Percentiles rank a stretch among this genome's conserved stretches.
These are phyloP conservation scores for Claviceps paspali DNA, from an alignment of 2,329 filamentous ascomycete genomes.

Conservation along the genomic window DNA sequence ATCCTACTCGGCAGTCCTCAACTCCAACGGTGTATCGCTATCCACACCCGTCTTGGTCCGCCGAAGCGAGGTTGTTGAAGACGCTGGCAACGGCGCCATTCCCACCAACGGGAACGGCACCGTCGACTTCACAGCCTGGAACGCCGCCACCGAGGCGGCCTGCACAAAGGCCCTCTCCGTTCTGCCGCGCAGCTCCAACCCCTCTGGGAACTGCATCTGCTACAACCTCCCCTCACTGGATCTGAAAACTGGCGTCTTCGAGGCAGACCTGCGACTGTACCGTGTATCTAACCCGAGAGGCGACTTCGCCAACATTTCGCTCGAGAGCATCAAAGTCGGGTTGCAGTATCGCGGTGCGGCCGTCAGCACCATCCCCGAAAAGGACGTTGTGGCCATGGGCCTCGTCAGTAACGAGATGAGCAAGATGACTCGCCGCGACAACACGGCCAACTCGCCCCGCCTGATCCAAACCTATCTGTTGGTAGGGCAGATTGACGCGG, in stretches of 20 bases:
- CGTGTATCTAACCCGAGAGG: conserved; percentile 46
- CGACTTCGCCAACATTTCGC: conserved; percentile 34
- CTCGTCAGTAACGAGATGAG: conserved; percentile 7
- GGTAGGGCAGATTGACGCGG: conserved; percentile 49
- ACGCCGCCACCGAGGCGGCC: conserved; percentile 36
- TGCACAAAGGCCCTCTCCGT: conserved; percentile 41
- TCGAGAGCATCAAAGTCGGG: conserved; percentile 37
- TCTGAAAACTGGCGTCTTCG: conserved; percentile 51
- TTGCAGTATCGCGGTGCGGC: conserved; percentile 38
- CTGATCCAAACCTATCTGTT: conserved; percentile 52
- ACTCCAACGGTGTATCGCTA: neutral
- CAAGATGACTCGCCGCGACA: conserved; percentile 5
- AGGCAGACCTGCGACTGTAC: conserved; percentile 63
- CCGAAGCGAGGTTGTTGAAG: conserved; percentile 5
- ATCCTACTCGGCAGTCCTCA: conserved; percentile 2
- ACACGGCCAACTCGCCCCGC: conserved; percentile 18
- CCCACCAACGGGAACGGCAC: conserved; percentile 25
- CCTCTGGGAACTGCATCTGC: conserved; percentile 64
- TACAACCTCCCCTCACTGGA: conserved; percentile 67
- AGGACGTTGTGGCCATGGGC: conserved; percentile 13
- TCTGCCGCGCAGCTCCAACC: conserved; percentile 48
- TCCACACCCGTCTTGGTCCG: neutral
- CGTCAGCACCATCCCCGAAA: conserved; percentile 14
- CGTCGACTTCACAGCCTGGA: conserved; percentile 42
- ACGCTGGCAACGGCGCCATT: conserved; percentile 11